These are phyloP conservation scores for Neurospora sp. DNA, from an alignment of 2,329 filamentous ascomycete genomes.

Conservation along the genomic window DNA sequence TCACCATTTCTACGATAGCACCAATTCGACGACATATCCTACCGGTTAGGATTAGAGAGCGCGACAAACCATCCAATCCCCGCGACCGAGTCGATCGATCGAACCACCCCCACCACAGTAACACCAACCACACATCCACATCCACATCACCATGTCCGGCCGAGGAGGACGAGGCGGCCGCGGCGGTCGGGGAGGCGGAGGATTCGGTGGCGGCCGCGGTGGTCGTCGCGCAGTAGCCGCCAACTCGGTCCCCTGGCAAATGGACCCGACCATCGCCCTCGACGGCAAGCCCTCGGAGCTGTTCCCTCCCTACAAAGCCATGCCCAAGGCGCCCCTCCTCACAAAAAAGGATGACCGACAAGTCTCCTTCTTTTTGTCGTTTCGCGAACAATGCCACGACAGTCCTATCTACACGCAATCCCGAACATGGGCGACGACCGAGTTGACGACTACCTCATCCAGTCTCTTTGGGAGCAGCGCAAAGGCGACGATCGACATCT, in stretches of 20 bases:
- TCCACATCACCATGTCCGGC: constrained; percentile 35
- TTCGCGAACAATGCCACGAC: constrained; percentile 47
- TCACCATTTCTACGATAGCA: neutral
- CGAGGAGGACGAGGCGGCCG: constrained; percentile 42
- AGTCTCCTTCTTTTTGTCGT: constrained; percentile 42
- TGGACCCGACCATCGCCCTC: constrained; percentile 37
- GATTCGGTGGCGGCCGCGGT: constrained; percentile 29
- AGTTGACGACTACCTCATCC: constrained; percentile 27
- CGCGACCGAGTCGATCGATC: neutral
- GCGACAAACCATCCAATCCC: constrained; percentile 1
- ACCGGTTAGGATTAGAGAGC: neutral
- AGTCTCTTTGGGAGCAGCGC: constrained; percentile 18
- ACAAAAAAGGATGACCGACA: constrained; percentile 34
- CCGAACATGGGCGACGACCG: constrained; percentile 26
- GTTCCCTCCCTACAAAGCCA: constrained; percentile 43
- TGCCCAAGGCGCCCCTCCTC: constrained; percentile 33
- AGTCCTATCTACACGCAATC: constrained; percentile 48
- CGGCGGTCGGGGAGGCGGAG: constrained; percentile 21
- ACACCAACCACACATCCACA: constrained; percentile 1
- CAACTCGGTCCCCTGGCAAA: constrained; percentile 41
- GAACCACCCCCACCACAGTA: neutral
- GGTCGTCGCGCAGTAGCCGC: constrained; percentile 36
- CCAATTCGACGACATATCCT: neutral
- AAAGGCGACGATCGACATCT: constrained; percentile 48
- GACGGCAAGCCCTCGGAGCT: constrained; percentile 49